Evolutionary conservation across 305 asterid species (phyloP).

Genomic region (Fraxinus albicans): DNA sequence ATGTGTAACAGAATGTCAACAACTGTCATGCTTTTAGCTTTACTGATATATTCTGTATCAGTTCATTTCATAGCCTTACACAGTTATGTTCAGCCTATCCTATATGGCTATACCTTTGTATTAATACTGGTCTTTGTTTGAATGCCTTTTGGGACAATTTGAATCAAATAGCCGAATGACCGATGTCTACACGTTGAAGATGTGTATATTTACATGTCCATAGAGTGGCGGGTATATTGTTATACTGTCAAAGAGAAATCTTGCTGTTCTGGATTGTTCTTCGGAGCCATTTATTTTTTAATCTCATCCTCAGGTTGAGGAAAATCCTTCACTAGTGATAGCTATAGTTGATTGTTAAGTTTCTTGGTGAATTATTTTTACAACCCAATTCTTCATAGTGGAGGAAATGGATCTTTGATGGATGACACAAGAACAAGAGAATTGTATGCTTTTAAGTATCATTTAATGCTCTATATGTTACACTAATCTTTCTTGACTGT

Average conservation of each 20-base stretch:
- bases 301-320: constrained; percentile 17
- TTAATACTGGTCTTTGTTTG: not conserved
- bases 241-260: constrained; percentile 15
- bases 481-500: not conserved
- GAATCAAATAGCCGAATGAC: constrained; percentile 1
- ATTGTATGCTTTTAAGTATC: not conserved
- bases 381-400: not conserved
- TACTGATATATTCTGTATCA: not conserved
- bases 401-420: constrained; percentile 7
- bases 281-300: constrained; percentile 4
- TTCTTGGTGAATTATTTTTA: not conserved
- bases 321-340: constrained; percentile 8
- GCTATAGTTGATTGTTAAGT: constrained; percentile 5
- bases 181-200: not conserved
- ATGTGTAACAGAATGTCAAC: not conserved
- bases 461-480: not conserved
- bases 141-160: not conserved
- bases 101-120: not conserved
- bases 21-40: not conserved
- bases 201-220: not conserved
- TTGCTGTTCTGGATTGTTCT: constrained; percentile 3
- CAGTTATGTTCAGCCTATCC: not conserved
- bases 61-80: not conserved
- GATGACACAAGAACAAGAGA: not conserved
- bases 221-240: not conserved